Evolutionary conservation across 2,329 filamentous ascomycete species (phyloP), one percentile per base, ranked within the genome.

Genomic region (Pseudogymnoascus sp.): DNA sequence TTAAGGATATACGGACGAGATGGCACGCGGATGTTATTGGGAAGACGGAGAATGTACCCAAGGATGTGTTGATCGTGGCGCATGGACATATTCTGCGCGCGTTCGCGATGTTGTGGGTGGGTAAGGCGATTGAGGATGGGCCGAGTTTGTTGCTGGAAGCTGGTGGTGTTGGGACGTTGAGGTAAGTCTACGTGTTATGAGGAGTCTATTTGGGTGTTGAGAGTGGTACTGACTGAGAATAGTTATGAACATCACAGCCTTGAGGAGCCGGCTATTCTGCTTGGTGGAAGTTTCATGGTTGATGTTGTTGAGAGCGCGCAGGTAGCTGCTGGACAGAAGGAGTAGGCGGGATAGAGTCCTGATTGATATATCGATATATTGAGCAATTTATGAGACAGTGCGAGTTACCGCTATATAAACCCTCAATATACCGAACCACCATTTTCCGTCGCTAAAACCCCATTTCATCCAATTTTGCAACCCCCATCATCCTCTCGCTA

Each of bases 21-120:
- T 88, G 82, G 75, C 89, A 92, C 68, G 74, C 74, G 2, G 81
- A 82, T 0, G 82, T 80, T 60, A 87, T 93, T 67, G 82, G 82
- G 7, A 80, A 82, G 68, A 77, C 25, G 77, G 75, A 8, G 72
- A 77, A 72, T 66, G 78, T 71, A 8, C 83, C 74, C 14, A 77
- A 83, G 14, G 90, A 93, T 74, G 84, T 93, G 16, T 75, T 93
- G 23, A 80, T 96, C 59, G 91, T 97, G 5, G 92, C 91, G 21
- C 92, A 97, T 73, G 92, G 92, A 0, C 92, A 96, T 76, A 93
- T 96, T 63, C 77, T 97, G 62, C 82, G 92, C 14, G 90, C 91
- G 0, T 91, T 97, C 73, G 92, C 92, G 5, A 90, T 93, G 79
- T 82, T 92, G 33, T 97, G 92, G 92, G 82, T 87, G 0, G 84